A percentile compares a stretch with the other conserved stretches of the same genome.
These are phyloP conservation scores for Euphorbia pulcherrima DNA, from an alignment of 345 rosid species.

Conservation along the genomic window DNA sequence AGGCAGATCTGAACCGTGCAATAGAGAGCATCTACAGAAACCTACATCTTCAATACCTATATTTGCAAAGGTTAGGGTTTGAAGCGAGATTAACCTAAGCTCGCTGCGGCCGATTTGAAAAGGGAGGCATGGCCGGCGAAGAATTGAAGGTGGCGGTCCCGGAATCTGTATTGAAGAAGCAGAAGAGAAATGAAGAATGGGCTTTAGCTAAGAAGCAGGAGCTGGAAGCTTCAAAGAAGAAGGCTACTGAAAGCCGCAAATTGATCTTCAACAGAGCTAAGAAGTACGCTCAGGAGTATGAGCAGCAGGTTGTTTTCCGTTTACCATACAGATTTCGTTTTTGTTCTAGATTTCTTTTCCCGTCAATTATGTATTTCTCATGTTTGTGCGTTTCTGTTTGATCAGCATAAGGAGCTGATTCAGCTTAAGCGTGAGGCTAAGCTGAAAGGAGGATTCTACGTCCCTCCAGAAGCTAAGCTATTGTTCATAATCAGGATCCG, in stretches of 20 bases:
- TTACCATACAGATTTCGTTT: neutral
- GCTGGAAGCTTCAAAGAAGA: slow-evolving; percentile 47
- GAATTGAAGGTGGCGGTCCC: slow-evolving; percentile 54
- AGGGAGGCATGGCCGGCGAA: slow-evolving; percentile 41
- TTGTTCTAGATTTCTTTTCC: neutral
- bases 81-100: neutral
- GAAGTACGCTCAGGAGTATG: slow-evolving; percentile 58
- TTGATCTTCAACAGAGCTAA: slow-evolving; percentile 56
- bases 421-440: slow-evolving; percentile 23
- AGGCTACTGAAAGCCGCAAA: slow-evolving; percentile 53
- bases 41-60: neutral
- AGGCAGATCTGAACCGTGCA: neutral
- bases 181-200: slow-evolving; percentile 75
- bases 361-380: neutral
- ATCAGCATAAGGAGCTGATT: slow-evolving; percentile 17
- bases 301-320: slow-evolving; percentile 25
- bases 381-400: neutral
- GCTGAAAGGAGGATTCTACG: slow-evolving; percentile 29
- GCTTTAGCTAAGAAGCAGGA: slow-evolving; percentile 47
- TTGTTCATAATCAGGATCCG: slow-evolving; percentile 24
- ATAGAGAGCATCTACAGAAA: neutral
- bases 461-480: slow-evolving; percentile 27
- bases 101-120: neutral
- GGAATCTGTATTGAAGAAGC: slow-evolving; percentile 75
- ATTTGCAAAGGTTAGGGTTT: neutral